These are phyloP conservation scores for Aspergillus alliaceus DNA, from an alignment of 2,329 filamentous ascomycete genomes.

Conservation along the genomic window DNA sequence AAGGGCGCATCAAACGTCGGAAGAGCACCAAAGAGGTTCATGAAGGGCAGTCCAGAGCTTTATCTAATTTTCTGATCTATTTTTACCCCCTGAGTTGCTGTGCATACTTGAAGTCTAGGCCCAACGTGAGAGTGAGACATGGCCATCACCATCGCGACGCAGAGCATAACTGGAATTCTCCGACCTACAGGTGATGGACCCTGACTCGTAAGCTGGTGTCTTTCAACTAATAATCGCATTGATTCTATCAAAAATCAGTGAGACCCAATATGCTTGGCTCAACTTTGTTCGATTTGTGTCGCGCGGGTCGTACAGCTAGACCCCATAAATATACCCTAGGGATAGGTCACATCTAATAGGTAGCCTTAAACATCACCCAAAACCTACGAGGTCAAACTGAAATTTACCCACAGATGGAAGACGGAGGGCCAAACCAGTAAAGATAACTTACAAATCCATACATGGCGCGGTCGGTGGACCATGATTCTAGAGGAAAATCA, in stretches of 20 bases:
- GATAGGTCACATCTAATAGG: not conserved
- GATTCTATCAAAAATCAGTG: not conserved
- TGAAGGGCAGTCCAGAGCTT: not conserved
- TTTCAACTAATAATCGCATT: not conserved
- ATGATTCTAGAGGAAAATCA: not conserved
- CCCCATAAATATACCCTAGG: not conserved
- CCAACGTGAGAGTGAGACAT: constrained; percentile 3
- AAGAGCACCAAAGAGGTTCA: not conserved
- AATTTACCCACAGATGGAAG: too few relatives aligned
- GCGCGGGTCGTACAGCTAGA: not conserved
- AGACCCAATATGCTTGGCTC: too few relatives aligned
- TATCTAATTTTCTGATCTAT: not conserved
- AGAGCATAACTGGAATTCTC: constrained; percentile 5
- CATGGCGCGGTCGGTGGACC: too few relatives aligned
- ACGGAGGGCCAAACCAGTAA: too few relatives aligned
- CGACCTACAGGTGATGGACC: not conserved
- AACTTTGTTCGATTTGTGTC: not conserved
- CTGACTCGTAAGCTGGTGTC: not conserved
- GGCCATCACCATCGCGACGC: constrained; percentile 11
- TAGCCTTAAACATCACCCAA: too few relatives aligned
- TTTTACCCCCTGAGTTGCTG: not conserved
- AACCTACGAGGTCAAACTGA: too few relatives aligned
- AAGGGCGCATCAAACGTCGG: not conserved
- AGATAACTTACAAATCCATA: too few relatives aligned
- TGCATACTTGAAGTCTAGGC: constrained; percentile 11